Conservation (phyloP, 2,329 filamentous ascomycete genomes). For the Epichloe hybrida region DNA sequence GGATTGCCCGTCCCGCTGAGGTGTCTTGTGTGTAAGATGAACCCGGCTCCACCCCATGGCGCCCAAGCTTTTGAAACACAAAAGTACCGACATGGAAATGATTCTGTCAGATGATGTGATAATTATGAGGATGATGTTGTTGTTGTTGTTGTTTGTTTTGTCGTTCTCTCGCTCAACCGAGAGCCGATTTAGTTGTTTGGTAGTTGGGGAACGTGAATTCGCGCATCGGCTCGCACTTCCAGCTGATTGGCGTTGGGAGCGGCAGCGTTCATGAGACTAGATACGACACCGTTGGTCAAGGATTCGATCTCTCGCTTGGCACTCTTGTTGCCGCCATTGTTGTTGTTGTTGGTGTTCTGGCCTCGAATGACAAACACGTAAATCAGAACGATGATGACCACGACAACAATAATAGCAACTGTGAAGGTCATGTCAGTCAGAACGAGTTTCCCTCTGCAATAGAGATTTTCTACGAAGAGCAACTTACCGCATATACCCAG, state of each 20-base stretch:
- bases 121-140: too few relatives aligned
- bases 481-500: constrained; percentile 55
- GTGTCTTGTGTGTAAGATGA: neutral
- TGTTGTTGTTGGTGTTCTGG: constrained; percentile 11
- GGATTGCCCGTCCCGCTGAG: constrained; percentile 2
- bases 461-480: neutral
- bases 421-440: neutral
- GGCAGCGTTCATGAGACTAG: neutral
- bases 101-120: neutral
- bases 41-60: neutral
- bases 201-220: constrained; percentile 14
- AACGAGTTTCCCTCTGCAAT: neutral
- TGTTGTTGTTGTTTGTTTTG: neutral
- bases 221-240: constrained; percentile 6
- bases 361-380: constrained; percentile 30
- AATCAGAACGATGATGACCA: constrained; percentile 37
- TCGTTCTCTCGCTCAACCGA: neutral
- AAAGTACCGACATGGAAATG: neutral
- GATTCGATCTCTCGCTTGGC: constrained; percentile 17
- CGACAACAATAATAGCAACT: constrained; percentile 40
- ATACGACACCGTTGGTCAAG: neutral
- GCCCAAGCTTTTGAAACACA: neutral
- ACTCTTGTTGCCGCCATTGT: constrained; percentile 15
- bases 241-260: neutral
- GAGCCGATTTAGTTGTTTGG: constrained; percentile 1